Percentiles rank a stretch among this genome's conserved stretches.
phyloP scores from a whole-genome alignment of 768 basidiomycete genomes.

The Lentinula aciculospora region DNA sequence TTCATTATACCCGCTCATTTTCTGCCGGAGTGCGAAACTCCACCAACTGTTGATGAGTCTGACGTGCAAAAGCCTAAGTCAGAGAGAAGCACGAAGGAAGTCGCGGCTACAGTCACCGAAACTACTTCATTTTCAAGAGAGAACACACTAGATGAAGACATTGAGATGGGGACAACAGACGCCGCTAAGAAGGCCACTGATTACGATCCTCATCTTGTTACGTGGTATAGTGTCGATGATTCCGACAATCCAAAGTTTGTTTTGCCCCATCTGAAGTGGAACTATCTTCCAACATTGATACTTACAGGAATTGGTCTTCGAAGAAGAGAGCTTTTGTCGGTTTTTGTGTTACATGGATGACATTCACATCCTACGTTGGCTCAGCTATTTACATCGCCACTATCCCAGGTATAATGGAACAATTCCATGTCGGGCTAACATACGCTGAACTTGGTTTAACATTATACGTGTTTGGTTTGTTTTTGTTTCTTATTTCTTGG shows the following conservation, averaged over 20 bases:
- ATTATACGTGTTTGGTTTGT: conserved; percentile 20
- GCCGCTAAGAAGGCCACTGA: neutral
- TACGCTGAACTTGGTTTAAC: conserved; percentile 23
- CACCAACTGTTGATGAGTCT: conserved; percentile 10
- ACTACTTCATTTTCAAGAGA: conserved; percentile 5
- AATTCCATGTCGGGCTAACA: conserved; percentile 23
- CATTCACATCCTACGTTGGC: conserved; percentile 28
- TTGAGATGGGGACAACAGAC: neutral
- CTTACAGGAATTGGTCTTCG: conserved; percentile 24
- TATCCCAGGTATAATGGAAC: conserved; percentile 17
- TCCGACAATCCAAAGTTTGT: conserved; percentile 21
- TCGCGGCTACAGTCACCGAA: neutral
- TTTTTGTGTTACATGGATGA: conserved; percentile 26
- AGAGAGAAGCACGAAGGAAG: conserved; percentile 7
- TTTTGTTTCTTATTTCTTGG: neutral
- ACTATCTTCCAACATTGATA: conserved; percentile 3
- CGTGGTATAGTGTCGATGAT: conserved; percentile 22
- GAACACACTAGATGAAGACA: conserved; percentile 2
- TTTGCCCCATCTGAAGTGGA: neutral
- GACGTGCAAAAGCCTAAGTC: conserved; percentile 9
- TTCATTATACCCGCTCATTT: conserved; percentile 11
- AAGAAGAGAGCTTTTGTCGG: conserved; percentile 22
- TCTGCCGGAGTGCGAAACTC: conserved; percentile 3
- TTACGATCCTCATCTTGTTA: conserved; percentile 18
- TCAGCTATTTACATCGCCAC: conserved; percentile 26